Percentiles rank a stretch among this genome's conserved stretches.
Conservation (phyloP, 164 flowering plant genomes). For the Brasenia schreberi region DNA sequence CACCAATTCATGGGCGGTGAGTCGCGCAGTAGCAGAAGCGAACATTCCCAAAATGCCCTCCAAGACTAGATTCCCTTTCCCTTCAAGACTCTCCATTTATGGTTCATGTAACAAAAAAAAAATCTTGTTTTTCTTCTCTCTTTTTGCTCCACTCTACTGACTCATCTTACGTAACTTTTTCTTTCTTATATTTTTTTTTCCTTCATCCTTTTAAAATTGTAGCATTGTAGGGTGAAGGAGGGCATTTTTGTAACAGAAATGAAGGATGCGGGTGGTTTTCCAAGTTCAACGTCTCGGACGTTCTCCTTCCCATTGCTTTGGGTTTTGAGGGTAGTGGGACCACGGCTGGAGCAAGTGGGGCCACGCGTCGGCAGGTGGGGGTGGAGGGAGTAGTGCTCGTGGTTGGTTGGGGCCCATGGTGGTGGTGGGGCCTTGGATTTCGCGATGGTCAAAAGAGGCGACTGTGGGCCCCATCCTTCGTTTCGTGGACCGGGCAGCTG, state of each 20-base stretch:
- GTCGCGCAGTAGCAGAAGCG: background rate
- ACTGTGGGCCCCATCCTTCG: background rate
- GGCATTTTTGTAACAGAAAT: background rate
- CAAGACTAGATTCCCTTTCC: background rate
- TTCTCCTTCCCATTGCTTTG: too few species aligned
- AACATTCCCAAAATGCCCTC: background rate
- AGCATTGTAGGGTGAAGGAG: background rate
- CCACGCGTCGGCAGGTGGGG: background rate
- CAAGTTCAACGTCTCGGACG: background rate
- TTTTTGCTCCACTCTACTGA: background rate
- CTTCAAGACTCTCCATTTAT: background rate
- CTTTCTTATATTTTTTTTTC: too few species aligned
- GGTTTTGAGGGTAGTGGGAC: background rate
- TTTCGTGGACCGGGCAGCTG: background rate
- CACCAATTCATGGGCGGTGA: background rate
- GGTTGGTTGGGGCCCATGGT: background rate
- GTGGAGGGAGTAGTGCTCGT: background rate
- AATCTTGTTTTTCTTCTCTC: background rate
- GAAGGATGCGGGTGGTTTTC: background rate
- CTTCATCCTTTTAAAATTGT: background rate
- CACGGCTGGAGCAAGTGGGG: background rate
- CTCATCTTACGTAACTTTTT: too few species aligned
- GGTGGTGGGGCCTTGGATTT: background rate
- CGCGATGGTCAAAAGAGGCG: background rate
- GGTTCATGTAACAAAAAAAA: background rate